These are phyloP conservation scores for Claviceps paspali DNA, from an alignment of 2,329 filamentous ascomycete genomes.

Conservation along the genomic window DNA sequence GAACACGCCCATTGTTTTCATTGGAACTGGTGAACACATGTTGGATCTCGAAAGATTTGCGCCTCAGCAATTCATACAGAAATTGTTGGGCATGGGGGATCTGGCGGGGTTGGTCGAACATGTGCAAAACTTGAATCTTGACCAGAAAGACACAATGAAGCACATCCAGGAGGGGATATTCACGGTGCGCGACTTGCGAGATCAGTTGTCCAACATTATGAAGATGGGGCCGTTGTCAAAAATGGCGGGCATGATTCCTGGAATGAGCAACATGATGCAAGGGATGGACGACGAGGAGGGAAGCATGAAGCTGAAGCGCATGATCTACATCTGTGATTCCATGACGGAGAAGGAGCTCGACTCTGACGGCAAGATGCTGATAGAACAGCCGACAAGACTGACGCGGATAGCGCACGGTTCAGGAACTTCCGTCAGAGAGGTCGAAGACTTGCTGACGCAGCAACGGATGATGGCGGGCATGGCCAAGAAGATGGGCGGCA, in stretches of 20 bases:
- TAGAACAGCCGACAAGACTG: slow-evolving; percentile 85
- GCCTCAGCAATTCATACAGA: slow-evolving; percentile 84
- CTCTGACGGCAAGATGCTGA: slow-evolving; percentile 84
- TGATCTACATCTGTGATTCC: slow-evolving; percentile 98
- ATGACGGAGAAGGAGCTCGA: slow-evolving; percentile 97
- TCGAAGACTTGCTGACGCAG: slow-evolving; percentile 93
- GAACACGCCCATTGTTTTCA: slow-evolving; percentile 91
- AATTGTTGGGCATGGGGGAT: slow-evolving; percentile 92
- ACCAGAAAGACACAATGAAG: slow-evolving; percentile 98
- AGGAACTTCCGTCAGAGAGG: slow-evolving; percentile 73
- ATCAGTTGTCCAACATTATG: slow-evolving; percentile 96
- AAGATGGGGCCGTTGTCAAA: slow-evolving; percentile 98
- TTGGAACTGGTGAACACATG: slow-evolving; percentile 96
- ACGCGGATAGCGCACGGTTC: slow-evolving; percentile 80
- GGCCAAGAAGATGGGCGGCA: slow-evolving; percentile 97
- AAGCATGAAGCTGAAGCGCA: slow-evolving; percentile 81
- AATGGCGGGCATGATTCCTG: slow-evolving; percentile 97
- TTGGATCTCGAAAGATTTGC: slow-evolving; percentile 86
- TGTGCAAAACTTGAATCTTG: slow-evolving; percentile 85
- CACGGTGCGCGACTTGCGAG: slow-evolving; percentile 81
- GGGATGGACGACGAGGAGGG: slow-evolving; percentile 97
- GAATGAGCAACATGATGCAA: slow-evolving; percentile 83
- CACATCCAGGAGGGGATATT: slow-evolving; percentile 96
- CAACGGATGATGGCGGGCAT: slow-evolving; percentile 98
- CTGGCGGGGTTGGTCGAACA: slow-evolving; percentile 92